Evolutionary conservation across 2,329 filamentous ascomycete species (phyloP).

Genomic region (Fusarium musae): DNA sequence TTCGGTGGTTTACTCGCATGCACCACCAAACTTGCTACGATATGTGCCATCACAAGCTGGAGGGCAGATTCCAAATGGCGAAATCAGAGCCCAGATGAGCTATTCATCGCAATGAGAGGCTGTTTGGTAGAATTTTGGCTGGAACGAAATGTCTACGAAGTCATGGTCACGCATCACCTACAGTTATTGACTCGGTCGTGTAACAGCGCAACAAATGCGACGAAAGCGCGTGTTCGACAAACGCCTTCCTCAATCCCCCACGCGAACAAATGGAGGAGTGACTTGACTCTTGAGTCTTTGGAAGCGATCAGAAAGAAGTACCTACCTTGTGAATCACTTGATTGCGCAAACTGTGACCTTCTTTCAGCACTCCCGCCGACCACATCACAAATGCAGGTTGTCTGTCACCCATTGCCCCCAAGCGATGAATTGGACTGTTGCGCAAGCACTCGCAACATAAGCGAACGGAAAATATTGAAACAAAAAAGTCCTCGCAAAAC

Average conservation of each 20-base stretch:
- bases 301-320: neutral
- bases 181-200: neutral
- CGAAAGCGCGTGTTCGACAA: neutral
- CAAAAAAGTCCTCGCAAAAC: neutral
- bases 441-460: neutral
- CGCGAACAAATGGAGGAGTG: rapidly evolving
- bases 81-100: rapidly evolving
- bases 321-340: neutral
- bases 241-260: too few species aligned
- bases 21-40: neutral
- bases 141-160: neutral
- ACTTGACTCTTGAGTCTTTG: too few species aligned
- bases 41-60: neutral
- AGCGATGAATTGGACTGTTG: neutral
- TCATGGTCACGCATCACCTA: neutral
- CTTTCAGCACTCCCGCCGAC: neutral
- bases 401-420: neutral
- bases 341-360: neutral
- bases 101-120: rapidly evolving
- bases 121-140: rapidly evolving
- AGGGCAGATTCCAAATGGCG: neutral
- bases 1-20: too few species aligned
- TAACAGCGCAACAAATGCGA: neutral
- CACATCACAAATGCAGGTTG: neutral
- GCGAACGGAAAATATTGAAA: neutral